Conservation (phyloP, 345 rosid genomes). For the Fremontodendron californicum region DNA sequence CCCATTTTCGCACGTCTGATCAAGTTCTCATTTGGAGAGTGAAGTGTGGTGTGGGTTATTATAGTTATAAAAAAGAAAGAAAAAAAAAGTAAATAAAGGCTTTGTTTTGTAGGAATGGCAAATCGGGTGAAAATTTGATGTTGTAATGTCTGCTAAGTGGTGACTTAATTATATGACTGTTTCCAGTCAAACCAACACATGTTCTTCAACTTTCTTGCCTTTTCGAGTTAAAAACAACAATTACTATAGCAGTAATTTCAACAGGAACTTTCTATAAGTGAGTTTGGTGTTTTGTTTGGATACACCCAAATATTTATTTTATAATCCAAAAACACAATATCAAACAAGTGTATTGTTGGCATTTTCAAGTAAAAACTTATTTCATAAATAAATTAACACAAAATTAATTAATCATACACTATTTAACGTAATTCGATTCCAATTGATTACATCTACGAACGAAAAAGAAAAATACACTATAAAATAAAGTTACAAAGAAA, state of each 20-base stretch:
- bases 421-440: no score
- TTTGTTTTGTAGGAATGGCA: not conserved
- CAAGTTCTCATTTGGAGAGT: not conserved
- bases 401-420: no score
- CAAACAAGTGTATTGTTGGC: no score
- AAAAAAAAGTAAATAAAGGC: not conserved
- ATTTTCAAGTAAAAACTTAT: no score
- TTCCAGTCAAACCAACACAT: not conserved
- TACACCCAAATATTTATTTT: no score
- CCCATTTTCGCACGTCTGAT: not conserved
- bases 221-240: not conserved
- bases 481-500: no score
- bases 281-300: no score
- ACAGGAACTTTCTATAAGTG: not conserved
- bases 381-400: no score
- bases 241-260: not conserved
- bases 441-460: no score
- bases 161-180: not conserved
- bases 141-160: not conserved
- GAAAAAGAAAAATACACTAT: no score
- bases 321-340: not conserved
- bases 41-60: not conserved
- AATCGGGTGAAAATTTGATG: not conserved
- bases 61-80: not conserved
- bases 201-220: not conserved